Evolutionary conservation across 1,284 basidiomycete genomes (phyloP), one percentile per base, ranked within the genome.

Genomic region (Ustilago trichophora): DNA sequence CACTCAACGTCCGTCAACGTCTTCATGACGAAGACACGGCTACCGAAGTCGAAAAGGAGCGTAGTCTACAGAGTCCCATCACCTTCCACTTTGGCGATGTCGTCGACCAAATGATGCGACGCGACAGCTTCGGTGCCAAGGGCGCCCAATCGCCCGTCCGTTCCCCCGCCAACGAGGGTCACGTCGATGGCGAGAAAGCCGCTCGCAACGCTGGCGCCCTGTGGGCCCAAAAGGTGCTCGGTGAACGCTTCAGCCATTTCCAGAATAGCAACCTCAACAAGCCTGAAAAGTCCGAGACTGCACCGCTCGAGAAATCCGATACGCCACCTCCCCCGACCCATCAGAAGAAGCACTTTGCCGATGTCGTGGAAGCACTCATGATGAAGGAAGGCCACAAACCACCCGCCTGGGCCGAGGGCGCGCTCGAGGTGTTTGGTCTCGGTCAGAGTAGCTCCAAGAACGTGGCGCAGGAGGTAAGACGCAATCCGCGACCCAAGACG

Each of bases 151-250:
- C 56, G 6, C 37, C 63, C 11, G 48, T 46, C 8, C 51, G 52
- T 18, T 34, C 31, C 1, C 9, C 49, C 9, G 27, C 43, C 2
- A 32, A 19, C 18, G 58, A 53, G n/a, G n/a, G n/a, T 19, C 53
- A 35, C 9, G 55, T 56, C 5, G 73, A 79, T 16, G 41, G 54
- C n/a, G 65, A 76, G 26, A 55, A 53, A 25, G 72, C 76, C 0
- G 75, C 74, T 6, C 64, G 76, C n/a, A 64, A 58, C 10, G 78
- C 74, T 0, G 78, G 76, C 6, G 58, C 63, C 1, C 35, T 74
- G 6, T 80, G 78, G 78, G 75, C 75, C 0, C 66, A 72, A 18
- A 78, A 77, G 38, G 75, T 75, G 37, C 63, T 78, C 3, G 73
- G 74, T 10, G 75, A 76, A 15, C 70, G 73, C 13, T 77, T 74